Percentiles rank a stretch among this genome's conserved stretches.
phyloP scores from a whole-genome alignment of 2,329 filamentous ascomycete genomes.

The Aspergillus quadricinctus region DNA sequence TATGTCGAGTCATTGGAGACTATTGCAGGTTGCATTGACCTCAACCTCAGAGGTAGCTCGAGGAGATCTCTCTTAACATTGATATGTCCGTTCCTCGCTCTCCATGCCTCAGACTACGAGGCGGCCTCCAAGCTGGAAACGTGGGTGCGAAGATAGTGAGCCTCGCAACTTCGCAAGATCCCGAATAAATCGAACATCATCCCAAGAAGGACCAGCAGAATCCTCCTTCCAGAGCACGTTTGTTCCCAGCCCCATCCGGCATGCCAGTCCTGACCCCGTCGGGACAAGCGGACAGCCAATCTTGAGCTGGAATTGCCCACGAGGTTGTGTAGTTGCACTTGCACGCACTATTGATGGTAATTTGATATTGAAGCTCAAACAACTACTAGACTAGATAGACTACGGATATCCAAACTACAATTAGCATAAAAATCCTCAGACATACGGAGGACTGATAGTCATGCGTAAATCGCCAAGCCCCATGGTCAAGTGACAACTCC shows the following conservation, averaged over 20 bases:
- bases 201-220: neutral
- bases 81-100: neutral
- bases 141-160: neutral
- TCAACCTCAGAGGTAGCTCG: no score
- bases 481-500: neutral
- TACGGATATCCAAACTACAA: neutral
- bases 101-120: no score
- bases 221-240: constrained; percentile 2
- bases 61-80: neutral
- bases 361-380: no score
- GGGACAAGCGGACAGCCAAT: neutral
- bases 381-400: no score
- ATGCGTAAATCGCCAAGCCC: no score
- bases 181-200: neutral
- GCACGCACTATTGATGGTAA: neutral
- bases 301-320: constrained; percentile 2
- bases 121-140: neutral
- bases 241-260: constrained; percentile 3
- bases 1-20: neutral
- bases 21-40: neutral
- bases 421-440: neutral
- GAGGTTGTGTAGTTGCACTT: neutral
- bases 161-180: neutral
- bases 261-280: neutral
- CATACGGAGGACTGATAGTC: no score